Evolutionary conservation across 352 stramenopile species (phyloP), one percentile per base, ranked within the genome.

Genomic region (Phytophthora chlamydospora): DNA sequence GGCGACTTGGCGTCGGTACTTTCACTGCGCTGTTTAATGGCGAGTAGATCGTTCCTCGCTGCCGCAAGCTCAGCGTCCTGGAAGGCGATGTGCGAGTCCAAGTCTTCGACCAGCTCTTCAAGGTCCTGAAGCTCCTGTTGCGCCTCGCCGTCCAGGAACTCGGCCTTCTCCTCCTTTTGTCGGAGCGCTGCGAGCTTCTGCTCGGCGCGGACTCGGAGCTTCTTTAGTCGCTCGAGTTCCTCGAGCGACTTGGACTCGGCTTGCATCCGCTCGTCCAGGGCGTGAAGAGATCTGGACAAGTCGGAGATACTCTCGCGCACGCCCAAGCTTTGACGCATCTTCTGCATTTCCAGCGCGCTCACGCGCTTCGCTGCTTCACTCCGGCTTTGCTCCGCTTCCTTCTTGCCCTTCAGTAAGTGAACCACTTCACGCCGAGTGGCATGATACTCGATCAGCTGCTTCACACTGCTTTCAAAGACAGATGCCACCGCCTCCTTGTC

Each of bases 321-420:
- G 0, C 76, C 81, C 27, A 95, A 51, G 19, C 81, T 92, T 48
- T 91, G 81, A 0, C 86, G 76, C 61, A 95, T 67, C 52, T 89
- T 90, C 32, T 92, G 76, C 84, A 95, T 91, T 59, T 95, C 84
- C n/a, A 95, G 57, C 3, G 80, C 78, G 33, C 78, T 91, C 19
- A 91, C 56, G 12, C 83, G 83, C 4, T 66, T 66, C 24, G 66
- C 62, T 0, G 80, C 80, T 51, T 91, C 83, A 13, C 73, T 76
- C 19, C 85, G 85, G 46, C 70, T 84, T 0, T 79, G 70, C 48
- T 90, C 69, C 0, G 83, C 76, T 7, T 75, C 67, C 41, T 90
- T 83, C 54, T 90, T 92, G 17, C 84, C 80, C 29, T 85, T 84
- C 1, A 91, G 57, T 16, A 95, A 68, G 17, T 73, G 66, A 27